Base-by-base conservation (phyloP, 2,329 filamentous ascomycete species). In the Pestalotiopsis sp. region DNA sequence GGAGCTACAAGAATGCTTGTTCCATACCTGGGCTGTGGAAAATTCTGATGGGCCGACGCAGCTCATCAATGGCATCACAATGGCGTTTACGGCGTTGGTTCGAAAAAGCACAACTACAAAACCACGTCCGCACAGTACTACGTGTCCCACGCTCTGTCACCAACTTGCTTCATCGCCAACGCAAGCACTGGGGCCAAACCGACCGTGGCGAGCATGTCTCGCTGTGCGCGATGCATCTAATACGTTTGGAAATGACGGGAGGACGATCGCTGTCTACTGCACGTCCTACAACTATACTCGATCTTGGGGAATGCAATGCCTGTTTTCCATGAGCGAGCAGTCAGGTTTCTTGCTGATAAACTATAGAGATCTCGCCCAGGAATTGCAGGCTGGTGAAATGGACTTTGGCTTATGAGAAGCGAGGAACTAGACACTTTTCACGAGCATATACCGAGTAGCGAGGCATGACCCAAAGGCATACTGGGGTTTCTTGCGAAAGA, bases 21-120 rank as follows among this genome's bases (percentile, higher is more conserved):
- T 36, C 27, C 14, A 61, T 12, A 17, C 27, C 17, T 17, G 20
- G 12, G 27, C 59, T 2, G 27, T 27, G 6, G 27, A 59, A 59
- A 59, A 11, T 36, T 25, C 27, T 31, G 57, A 36, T 59, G 57
- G 25, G 23, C 27, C 17, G 36, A 40, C 4, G 5, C n/a, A 14
- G 13, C 36, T 40, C 59, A 41, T 59, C 27, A 31, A 31, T 27
- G 57, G 57, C 57, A 38, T 38, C 36, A n/a, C 25, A 36, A 31
- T 25, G 61, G 61, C 61, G 61, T 64, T 64, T 27, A 31, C 25
- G 61, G 61, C 38, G 38, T 64, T 49, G 61, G 45, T 31, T 49
- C 38, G 17, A 45, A 31, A 61, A 61, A 40, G 23, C 52, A 59
- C 20, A 27, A 27, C 25, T 59, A 23, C 23, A 52, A 52, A 52